phyloP scores from a whole-genome alignment of 169 alveolate species.

The Plasmodium cynomolgi region DNA sequence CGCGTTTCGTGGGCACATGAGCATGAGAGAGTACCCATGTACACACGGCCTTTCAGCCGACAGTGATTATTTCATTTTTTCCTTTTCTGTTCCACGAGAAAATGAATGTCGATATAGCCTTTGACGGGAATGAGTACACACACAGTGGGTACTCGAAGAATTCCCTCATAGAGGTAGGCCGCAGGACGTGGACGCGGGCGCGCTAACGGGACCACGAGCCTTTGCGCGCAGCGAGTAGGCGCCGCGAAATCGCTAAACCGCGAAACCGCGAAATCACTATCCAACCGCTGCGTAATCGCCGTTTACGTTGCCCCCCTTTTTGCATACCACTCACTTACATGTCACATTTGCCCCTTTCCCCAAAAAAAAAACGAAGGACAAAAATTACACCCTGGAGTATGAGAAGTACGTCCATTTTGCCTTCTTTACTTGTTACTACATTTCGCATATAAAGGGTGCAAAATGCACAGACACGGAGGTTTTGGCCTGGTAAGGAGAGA shows the following conservation, averaged over 20 bases:
- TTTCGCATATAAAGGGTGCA: conserved; percentile 56
- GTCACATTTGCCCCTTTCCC: background rate
- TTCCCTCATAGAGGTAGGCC: conserved; percentile 66
- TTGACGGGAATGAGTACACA: conserved; percentile 74
- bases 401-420: conserved; percentile 74
- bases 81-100: background rate
- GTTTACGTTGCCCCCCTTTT: background rate
- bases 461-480: conserved; percentile 66
- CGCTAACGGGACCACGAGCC: too few species aligned
- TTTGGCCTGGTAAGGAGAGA: conserved; percentile 39
- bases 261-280: too few species aligned
- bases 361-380: conserved; percentile 16
- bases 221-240: too few species aligned
- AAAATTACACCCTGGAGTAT: conserved; percentile 70
- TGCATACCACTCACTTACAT: background rate
- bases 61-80: background rate
- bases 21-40: background rate
- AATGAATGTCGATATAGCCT: conserved; percentile 67
- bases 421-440: conserved; percentile 50
- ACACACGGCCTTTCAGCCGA: background rate
- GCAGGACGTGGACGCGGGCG: background rate
- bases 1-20: background rate
- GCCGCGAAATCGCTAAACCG: too few species aligned
- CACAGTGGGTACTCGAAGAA: conserved; percentile 74
- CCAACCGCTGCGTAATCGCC: background rate